phyloP scores from a whole-genome alignment of 2,329 filamentous ascomycete species.

The Claviceps lovelessii region DNA sequence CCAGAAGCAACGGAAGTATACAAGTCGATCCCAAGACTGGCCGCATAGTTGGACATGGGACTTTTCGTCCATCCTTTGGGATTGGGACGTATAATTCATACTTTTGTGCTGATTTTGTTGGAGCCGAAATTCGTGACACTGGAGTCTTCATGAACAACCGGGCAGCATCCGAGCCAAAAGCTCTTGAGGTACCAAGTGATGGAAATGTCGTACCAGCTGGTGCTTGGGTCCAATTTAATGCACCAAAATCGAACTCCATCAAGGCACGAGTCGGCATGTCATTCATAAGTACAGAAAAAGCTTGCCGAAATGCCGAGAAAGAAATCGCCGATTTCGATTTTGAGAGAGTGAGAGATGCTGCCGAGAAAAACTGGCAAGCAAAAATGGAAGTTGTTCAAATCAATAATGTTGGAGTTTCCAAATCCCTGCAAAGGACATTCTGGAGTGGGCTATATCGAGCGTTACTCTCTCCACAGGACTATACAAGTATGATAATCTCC shows the following conservation, averaged over 20 bases:
- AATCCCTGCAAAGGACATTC: conserved; percentile 47
- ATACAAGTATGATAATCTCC: conserved; percentile 29
- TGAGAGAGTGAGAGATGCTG: conserved; percentile 35
- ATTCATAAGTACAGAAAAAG: conserved; percentile 52
- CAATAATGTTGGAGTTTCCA: conserved; percentile 38
- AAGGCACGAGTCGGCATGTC: conserved; percentile 56
- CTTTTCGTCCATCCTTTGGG: conserved; percentile 47
- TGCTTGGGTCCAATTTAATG: conserved; percentile 48
- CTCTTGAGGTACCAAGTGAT: conserved; percentile 17
- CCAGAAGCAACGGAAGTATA: conserved; percentile 12
- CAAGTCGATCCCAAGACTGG: conserved; percentile 28
- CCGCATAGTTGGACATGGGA: conserved; percentile 44
- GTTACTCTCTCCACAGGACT: conserved; percentile 60
- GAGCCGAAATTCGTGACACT: conserved; percentile 36
- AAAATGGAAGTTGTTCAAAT: conserved; percentile 48
- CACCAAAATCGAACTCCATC: conserved; percentile 28
- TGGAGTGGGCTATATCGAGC: conserved; percentile 58
- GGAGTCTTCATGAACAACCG: conserved; percentile 44
- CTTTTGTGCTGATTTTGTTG: conserved; percentile 47
- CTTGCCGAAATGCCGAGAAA: conserved; percentile 53
- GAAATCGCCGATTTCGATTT: conserved; percentile 59
- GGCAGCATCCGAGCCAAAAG: conserved; percentile 29
- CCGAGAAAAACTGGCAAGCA: conserved; percentile 45
- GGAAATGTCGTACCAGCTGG: conserved; percentile 29
- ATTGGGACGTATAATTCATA: conserved; percentile 41